These are phyloP conservation scores for Exserohilum turcica DNA, from an alignment of 2,329 filamentous ascomycete species.

Conservation along the genomic window DNA sequence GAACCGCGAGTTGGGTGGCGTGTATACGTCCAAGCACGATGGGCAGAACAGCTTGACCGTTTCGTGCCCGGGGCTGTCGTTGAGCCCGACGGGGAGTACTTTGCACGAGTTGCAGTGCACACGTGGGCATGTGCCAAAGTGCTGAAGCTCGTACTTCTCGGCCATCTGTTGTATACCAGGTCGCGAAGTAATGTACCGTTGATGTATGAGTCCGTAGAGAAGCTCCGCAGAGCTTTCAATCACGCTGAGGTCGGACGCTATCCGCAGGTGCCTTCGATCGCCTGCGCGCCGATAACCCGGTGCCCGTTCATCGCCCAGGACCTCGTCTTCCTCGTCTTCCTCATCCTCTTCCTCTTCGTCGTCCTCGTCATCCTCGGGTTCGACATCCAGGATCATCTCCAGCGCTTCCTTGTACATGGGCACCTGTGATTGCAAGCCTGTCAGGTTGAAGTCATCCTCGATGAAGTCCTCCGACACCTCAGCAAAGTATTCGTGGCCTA, in stretches of 20 bases:
- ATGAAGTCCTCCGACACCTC: conserved; percentile 99
- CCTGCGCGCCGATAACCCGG: conserved; percentile 54
- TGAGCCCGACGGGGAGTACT: conserved; percentile 89
- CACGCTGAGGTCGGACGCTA: conserved; percentile 89
- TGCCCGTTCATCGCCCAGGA: conserved; percentile 61
- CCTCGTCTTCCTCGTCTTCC: conserved; percentile 59
- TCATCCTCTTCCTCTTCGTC: conserved; percentile 73
- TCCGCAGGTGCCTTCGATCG: conserved; percentile 75
- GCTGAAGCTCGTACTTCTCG: conserved; percentile 96
- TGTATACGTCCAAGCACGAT: conserved; percentile 94
- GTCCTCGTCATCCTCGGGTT: conserved; percentile 90
- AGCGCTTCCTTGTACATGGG: conserved; percentile 99
- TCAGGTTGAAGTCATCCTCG: conserved; percentile 99
- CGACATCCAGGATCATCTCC: conserved; percentile 99
- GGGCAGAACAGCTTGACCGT: conserved; percentile 99
- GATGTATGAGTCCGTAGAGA: conserved; percentile 96
- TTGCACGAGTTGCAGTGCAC: conserved; percentile 89
- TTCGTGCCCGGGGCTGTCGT: conserved; percentile 93
- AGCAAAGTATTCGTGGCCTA: conserved; percentile 98
- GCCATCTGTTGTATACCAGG: conserved; percentile 99
- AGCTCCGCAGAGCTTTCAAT: conserved; percentile 98
- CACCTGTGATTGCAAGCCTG: conserved; percentile 91
- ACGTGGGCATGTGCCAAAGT: conserved; percentile 95
- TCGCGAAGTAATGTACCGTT: conserved; percentile 95
- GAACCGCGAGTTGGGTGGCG: conserved; percentile 94